phyloP scores from a whole-genome alignment of 805 yeast species.

The Suhomyces pyralidae region DNA sequence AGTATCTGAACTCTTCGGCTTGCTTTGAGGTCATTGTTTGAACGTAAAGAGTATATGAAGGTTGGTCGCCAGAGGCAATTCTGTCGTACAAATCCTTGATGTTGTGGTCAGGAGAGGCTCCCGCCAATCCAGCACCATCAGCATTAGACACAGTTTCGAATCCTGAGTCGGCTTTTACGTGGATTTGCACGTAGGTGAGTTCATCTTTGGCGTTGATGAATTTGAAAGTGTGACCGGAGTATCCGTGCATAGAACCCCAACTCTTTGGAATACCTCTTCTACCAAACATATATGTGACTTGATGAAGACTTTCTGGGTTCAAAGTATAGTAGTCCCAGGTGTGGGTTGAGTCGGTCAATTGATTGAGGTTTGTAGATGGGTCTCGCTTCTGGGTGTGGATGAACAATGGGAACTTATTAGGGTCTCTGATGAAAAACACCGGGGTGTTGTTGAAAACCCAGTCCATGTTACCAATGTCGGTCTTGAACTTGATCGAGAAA shows the following conservation, averaged over 20 bases:
- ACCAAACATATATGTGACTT: slow-evolving; percentile 54
- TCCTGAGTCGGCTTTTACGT: slow-evolving; percentile 51
- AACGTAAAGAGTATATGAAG: slow-evolving; percentile 51
- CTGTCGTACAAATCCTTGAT: slow-evolving; percentile 35
- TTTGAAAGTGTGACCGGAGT: slow-evolving; percentile 65
- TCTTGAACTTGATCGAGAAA: slow-evolving; percentile 73
- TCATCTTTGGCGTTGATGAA: slow-evolving; percentile 50
- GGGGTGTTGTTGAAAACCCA: slow-evolving; percentile 87
- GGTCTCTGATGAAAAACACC: slow-evolving; percentile 80
- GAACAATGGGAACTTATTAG: slow-evolving; percentile 81
- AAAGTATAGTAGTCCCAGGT: slow-evolving; percentile 58
- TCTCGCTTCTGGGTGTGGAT: slow-evolving; percentile 88
- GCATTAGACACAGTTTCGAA: slow-evolving; percentile 39
- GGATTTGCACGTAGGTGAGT: slow-evolving; percentile 55
- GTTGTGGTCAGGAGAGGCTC: slow-evolving; percentile 51
- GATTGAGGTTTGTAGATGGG: slow-evolving; percentile 57
- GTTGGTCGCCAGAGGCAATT: slow-evolving; percentile 48
- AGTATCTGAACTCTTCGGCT: slow-evolving; percentile 48
- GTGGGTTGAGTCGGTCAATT: slow-evolving; percentile 44
- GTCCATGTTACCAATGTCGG: slow-evolving; percentile 83
- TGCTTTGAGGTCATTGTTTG: slow-evolving; percentile 60
- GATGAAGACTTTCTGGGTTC: slow-evolving; percentile 58
- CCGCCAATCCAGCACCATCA: slow-evolving; percentile 46
- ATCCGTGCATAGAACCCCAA: slow-evolving; percentile 57
- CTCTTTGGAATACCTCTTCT: slow-evolving; percentile 59